Conservation (phyloP, 192 early-diverging fungal species). For the Endogone sp. region DNA sequence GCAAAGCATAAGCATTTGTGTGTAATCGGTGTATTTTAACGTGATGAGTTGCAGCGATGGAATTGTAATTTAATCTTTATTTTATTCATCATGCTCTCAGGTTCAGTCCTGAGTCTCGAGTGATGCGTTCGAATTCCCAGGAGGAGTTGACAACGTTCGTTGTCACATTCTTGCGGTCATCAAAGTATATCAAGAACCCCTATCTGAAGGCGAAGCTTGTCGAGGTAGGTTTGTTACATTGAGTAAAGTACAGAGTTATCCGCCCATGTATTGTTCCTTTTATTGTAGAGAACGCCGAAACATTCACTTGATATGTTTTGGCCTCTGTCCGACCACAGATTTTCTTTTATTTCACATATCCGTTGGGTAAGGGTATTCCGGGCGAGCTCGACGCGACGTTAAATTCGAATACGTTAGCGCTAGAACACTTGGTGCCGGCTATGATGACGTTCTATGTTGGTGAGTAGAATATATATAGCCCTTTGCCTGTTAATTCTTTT, state of each 20-base stretch:
- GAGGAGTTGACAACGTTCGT: conserved; percentile 61
- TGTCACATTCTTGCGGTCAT: conserved; percentile 76
- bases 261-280: too few relatives aligned
- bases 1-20: too few relatives aligned
- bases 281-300: too few relatives aligned
- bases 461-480: conserved; percentile 30
- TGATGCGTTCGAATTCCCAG: conserved; percentile 31
- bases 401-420: conserved; percentile 70
- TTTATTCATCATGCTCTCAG: too few relatives aligned
- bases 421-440: conserved; percentile 72
- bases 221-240: conserved; percentile 54
- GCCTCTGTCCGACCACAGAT: conserved; percentile 50
- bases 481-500: conserved; percentile 4
- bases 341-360: conserved; percentile 77
- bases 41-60: neutral
- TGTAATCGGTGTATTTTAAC: neutral
- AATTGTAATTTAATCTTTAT: neutral
- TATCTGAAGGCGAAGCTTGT: conserved; percentile 92
- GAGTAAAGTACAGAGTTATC: too few relatives aligned
- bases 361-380: conserved; percentile 51
- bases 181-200: conserved; percentile 86
- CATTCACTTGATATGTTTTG: conserved; percentile 33
- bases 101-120: conserved; percentile 36
- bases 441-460: conserved; percentile 91
- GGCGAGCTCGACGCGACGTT: conserved; percentile 60